A percentile compares a stretch with the other conserved stretches of the same genome.
These are phyloP conservation scores for Conoideocrella luteorostrata DNA, from an alignment of 2,329 filamentous ascomycete species.

Conservation along the genomic window DNA sequence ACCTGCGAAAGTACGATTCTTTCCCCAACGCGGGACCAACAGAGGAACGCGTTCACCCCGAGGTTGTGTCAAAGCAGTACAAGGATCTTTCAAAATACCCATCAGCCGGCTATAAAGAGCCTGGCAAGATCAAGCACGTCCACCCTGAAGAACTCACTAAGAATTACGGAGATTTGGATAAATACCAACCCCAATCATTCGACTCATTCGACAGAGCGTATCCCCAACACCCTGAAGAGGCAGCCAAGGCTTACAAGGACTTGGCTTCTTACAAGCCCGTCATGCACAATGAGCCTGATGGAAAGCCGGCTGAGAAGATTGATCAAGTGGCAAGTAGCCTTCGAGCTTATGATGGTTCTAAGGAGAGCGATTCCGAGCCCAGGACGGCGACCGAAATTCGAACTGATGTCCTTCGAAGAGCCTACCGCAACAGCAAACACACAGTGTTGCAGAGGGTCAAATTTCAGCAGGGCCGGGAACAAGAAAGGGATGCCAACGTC, in stretches of 20 bases:
- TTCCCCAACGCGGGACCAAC: slow-evolving; percentile 19
- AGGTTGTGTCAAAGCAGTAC: slow-evolving; percentile 27
- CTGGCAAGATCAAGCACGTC: slow-evolving; percentile 17
- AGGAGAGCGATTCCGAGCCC: slow-evolving; percentile 14
- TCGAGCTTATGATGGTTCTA: slow-evolving; percentile 27
- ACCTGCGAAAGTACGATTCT: slow-evolving; percentile 27
- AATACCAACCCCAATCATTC: slow-evolving; percentile 29
- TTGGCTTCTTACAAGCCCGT: slow-evolving; percentile 33
- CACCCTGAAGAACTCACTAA: slow-evolving; percentile 34
- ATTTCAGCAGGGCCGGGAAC: slow-evolving; percentile 10
- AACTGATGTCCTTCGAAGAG: slow-evolving; percentile 23
- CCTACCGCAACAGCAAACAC: slow-evolving; percentile 15
- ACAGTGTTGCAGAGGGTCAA: slow-evolving; percentile 11
- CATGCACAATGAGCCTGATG: slow-evolving; percentile 28
- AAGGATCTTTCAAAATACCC: slow-evolving; percentile 27
- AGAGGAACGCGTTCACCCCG: slow-evolving; percentile 20
- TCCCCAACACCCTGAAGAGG: slow-evolving; percentile 27
- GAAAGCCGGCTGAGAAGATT: slow-evolving; percentile 18
- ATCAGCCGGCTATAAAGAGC: slow-evolving; percentile 23
- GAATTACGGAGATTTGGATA: slow-evolving; percentile 33
- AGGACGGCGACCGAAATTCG: slow-evolving; percentile 27
- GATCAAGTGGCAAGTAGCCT: slow-evolving; percentile 30
- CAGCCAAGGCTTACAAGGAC: slow-evolving; percentile 33
- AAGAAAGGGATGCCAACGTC: slow-evolving; percentile 9
- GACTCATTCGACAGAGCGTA: slow-evolving; percentile 20